Conservation (phyloP, 108 stramenopile species). For the Mediolabrus comicus region DNA sequence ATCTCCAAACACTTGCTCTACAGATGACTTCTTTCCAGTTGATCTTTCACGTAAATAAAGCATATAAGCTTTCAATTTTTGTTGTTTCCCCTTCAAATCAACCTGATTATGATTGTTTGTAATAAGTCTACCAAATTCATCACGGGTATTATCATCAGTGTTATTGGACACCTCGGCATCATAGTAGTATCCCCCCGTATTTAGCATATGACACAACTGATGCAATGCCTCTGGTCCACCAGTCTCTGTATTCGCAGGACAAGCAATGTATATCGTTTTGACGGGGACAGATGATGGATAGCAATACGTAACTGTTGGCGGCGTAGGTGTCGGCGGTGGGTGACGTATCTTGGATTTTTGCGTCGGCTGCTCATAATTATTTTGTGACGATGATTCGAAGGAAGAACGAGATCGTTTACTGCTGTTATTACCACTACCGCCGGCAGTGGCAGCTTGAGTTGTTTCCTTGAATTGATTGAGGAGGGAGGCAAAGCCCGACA, state of each 20-base stretch:
- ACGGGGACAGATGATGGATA: slow-evolving; percentile 16
- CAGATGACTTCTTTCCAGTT: neutral
- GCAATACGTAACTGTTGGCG: neutral
- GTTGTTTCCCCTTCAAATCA: neutral
- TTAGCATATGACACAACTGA: slow-evolving; percentile 56
- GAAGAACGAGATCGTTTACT: slow-evolving; percentile 4
- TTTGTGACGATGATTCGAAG: neutral
- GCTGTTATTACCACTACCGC: neutral
- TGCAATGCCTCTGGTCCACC: slow-evolving; percentile 63
- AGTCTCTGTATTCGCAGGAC: slow-evolving; percentile 47
- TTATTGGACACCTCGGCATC: neutral
- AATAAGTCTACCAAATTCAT: slow-evolving; percentile 27
- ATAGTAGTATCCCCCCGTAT: slow-evolving; percentile 16
- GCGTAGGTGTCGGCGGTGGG: neutral
- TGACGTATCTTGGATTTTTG: too few species aligned
- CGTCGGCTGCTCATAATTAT: neutral
- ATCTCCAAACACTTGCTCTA: slow-evolving; percentile 7
- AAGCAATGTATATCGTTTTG: slow-evolving; percentile 43
- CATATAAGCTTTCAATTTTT: slow-evolving; percentile 28
- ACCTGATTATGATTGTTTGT: neutral
- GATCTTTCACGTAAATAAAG: slow-evolving; percentile 31
- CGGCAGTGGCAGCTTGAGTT: slow-evolving; percentile 5
- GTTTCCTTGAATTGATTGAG: slow-evolving; percentile 39
- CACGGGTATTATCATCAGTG: neutral
- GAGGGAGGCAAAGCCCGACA: slow-evolving; percentile 40